Evolutionary conservation across 768 basidiomycete genomes (phyloP).

Genomic region (Lactarius vividus): DNA sequence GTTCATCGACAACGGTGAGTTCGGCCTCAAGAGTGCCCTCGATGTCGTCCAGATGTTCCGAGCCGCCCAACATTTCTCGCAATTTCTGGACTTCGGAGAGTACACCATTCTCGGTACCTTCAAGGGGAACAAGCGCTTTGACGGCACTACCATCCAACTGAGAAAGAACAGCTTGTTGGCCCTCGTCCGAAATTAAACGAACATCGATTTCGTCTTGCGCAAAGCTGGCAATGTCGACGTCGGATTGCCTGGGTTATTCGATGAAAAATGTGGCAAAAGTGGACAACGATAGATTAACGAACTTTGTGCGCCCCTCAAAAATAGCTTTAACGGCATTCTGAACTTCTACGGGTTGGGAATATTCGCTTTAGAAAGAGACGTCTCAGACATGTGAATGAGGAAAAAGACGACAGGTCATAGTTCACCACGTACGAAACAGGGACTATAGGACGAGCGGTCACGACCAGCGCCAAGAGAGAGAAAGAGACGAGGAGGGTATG

Average conservation of each 20-base stretch:
- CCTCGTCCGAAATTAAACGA: constrained; percentile 34
- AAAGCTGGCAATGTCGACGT: constrained; percentile 22
- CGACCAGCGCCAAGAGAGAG: constrained; percentile 45
- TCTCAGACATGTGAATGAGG: not conserved
- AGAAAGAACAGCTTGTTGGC: constrained; percentile 35
- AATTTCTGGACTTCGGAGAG: constrained; percentile 32
- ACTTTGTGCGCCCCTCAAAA: constrained; percentile 40
- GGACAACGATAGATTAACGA: constrained; percentile 21
- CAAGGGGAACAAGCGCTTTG: constrained; percentile 35
- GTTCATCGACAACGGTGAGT: constrained; percentile 8
- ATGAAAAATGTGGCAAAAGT: constrained; percentile 11
- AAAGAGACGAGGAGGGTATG: constrained; percentile 40
- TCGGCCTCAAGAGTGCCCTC: constrained; percentile 24
- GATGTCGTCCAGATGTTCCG: constrained; percentile 27
- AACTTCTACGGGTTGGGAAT: constrained; percentile 28
- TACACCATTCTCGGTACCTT: constrained; percentile 22
- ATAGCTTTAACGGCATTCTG: constrained; percentile 37
- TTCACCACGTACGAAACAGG: constrained; percentile 29
- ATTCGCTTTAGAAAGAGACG: constrained; percentile 7
- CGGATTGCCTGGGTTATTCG: constrained; percentile 26
- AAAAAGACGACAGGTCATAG: constrained; percentile 29
- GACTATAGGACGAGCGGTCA: constrained; percentile 41
- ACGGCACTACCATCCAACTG: constrained; percentile 31
- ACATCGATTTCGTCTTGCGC: constrained; percentile 34
- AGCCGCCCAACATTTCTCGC: constrained; percentile 30